A percentile compares a stretch with the other conserved stretches of the same genome.
Evolutionary conservation across 2,329 filamentous ascomycete species (phyloP).

Genomic region (Simplicillium aogashimaense): DNA sequence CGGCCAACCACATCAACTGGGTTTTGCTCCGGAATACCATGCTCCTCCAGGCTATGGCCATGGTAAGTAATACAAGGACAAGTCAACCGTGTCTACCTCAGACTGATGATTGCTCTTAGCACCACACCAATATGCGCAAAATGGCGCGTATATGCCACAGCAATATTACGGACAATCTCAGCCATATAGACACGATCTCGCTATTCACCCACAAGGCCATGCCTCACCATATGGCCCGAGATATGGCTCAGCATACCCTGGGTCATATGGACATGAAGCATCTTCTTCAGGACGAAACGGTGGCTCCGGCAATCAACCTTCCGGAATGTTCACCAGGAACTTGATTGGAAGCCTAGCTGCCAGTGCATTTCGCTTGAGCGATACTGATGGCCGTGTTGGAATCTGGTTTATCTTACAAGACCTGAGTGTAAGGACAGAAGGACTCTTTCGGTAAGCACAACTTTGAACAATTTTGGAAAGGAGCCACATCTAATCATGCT

Average conservation of each 20-base stretch:
- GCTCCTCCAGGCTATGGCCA: constrained; percentile 19
- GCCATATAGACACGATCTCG: constrained; percentile 17
- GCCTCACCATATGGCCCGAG: constrained; percentile 12
- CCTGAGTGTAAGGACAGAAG: constrained; percentile 87
- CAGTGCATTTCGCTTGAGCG: constrained; percentile 75
- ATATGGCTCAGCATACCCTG: constrained; percentile 9
- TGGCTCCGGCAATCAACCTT: constrained; percentile 31
- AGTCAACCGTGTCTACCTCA: too few species aligned
- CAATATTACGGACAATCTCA: constrained; percentile 26
- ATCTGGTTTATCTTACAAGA: constrained; percentile 98
- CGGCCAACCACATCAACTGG: constrained; percentile 11
- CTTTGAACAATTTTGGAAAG: not conserved
- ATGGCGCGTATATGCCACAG: constrained; percentile 22
- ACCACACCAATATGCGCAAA: constrained; percentile 6
- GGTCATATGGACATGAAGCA: too few species aligned
- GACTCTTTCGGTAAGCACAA: constrained; percentile 63
- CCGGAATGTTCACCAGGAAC: constrained; percentile 89
- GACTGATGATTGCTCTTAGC: not conserved
- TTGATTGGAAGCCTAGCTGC: constrained; percentile 86
- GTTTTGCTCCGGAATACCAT: constrained; percentile 23
- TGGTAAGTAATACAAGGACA: constrained; percentile 15
- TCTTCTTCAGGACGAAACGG: too few species aligned
- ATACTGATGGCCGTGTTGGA: constrained; percentile 70
- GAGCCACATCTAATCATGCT: too few species aligned
- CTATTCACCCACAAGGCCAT: constrained; percentile 10